Percentiles rank a stretch among this genome's conserved stretches.
Evolutionary conservation across 805 yeast species (phyloP).

Genomic region (Metschnikowia drakensbergensis): DNA sequence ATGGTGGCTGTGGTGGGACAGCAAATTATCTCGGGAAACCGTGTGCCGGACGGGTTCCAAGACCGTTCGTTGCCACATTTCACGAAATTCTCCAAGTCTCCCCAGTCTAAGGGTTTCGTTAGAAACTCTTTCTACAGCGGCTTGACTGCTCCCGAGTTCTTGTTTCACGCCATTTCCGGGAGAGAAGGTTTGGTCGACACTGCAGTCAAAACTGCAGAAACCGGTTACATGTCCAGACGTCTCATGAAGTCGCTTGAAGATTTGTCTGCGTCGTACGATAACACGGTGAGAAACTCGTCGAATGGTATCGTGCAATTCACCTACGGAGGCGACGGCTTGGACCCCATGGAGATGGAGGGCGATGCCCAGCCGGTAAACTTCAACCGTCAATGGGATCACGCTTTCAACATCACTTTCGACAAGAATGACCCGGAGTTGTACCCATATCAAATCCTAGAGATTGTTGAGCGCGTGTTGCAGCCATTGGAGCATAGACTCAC

Average conservation of each 20-base stretch:
- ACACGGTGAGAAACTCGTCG: conserved; percentile 90
- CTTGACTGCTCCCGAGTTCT: conserved; percentile 96
- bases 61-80: conserved; percentile 98
- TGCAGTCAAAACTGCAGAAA: conserved; percentile 98
- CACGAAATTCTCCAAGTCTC: conserved; percentile 91
- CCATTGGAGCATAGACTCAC: conserved; percentile 60
- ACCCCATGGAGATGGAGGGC: conserved; percentile 99
- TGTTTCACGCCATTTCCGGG: conserved; percentile 99
- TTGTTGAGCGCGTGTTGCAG: conserved; percentile 50
- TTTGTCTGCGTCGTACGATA: conserved; percentile 87
- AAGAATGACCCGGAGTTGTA: conserved; percentile 50
- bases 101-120: conserved; percentile 96
- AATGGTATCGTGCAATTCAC: conserved; percentile 97
- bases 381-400: conserved; percentile 91
- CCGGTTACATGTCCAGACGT: conserved; percentile 98
- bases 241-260: conserved; percentile 97
- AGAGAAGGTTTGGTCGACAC: conserved; percentile 99
- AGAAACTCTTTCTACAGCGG: conserved; percentile 97
- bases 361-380: conserved; percentile 96
- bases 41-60: conserved; percentile 99
- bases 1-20: conserved; percentile 99
- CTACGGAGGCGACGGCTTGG: conserved; percentile 98
- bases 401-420: conserved; percentile 66
- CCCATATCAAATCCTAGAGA: conserved; percentile 64
- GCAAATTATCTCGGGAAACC: conserved; percentile 96